A percentile compares a stretch with the other conserved stretches of the same genome.
Conservation (phyloP, 2,329 filamentous ascomycete genomes). For the Clarireedia sp. region DNA sequence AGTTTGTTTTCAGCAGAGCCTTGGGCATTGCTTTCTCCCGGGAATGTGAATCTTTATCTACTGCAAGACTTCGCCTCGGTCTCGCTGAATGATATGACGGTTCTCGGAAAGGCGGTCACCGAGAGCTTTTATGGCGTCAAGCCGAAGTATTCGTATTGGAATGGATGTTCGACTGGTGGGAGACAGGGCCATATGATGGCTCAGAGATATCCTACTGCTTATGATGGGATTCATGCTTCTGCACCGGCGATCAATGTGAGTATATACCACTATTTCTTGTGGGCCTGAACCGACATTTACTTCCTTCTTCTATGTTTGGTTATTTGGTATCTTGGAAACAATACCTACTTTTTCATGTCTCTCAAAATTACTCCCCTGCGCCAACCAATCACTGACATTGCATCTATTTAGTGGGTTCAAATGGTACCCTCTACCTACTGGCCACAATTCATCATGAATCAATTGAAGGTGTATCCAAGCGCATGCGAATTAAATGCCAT, state of each 20-base stretch:
- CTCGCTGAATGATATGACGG: slow-evolving; percentile 30
- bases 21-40: slow-evolving; percentile 10
- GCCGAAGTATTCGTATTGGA: slow-evolving; percentile 32
- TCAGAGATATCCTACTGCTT: slow-evolving; percentile 32
- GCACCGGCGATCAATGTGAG: slow-evolving; percentile 29
- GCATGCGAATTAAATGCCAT: background rate
- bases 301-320: too few relatives aligned
- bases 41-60: slow-evolving; percentile 17
- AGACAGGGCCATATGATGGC: slow-evolving; percentile 32
- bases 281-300: too few relatives aligned
- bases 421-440: slow-evolving; percentile 15
- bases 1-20: background rate
- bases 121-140: slow-evolving; percentile 29
- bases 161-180: slow-evolving; percentile 33
- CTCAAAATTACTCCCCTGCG: too few relatives aligned
- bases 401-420: too few relatives aligned
- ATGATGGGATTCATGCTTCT: slow-evolving; percentile 34
- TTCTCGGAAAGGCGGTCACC: slow-evolving; percentile 29
- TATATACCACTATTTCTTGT: too few relatives aligned
- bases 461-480: background rate
- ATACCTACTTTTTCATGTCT: too few relatives aligned
- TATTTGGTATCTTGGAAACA: too few relatives aligned
- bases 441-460: slow-evolving; percentile 5
- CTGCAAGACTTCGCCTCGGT: slow-evolving; percentile 33
- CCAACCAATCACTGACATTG: too few relatives aligned